These are phyloP conservation scores for Metschnikowia peoriensis DNA, from an alignment of 805 yeast species.

Conservation along the genomic window DNA sequence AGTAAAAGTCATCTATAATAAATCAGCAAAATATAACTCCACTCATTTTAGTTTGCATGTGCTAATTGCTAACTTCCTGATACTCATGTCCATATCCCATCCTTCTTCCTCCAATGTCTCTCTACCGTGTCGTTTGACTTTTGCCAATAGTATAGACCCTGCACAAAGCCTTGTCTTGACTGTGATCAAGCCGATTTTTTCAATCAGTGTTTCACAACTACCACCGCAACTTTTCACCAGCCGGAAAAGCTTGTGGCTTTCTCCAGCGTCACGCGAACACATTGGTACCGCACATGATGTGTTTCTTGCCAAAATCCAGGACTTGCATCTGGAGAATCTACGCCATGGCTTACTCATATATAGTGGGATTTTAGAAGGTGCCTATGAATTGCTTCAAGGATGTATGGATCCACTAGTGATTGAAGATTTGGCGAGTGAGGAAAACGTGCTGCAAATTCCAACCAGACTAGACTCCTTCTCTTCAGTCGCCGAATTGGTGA, in stretches of 20 bases:
- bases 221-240: slow-evolving; percentile 4
- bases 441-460: neutral
- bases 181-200: slow-evolving; percentile 8
- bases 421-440: neutral
- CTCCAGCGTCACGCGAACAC: neutral
- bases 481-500: neutral
- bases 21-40: neutral
- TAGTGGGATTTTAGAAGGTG: neutral
- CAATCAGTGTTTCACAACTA: slow-evolving; percentile 2
- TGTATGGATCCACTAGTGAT: slow-evolving; percentile 1
- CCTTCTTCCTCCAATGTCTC: neutral
- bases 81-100: neutral
- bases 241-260: slow-evolving; percentile 3
- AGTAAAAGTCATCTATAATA: too few species aligned
- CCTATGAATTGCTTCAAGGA: slow-evolving; percentile 10
- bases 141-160: slow-evolving; percentile 2
- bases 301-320: slow-evolving; percentile 2
- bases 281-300: neutral
- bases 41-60: slow-evolving; percentile 1
- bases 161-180: slow-evolving; percentile 3
- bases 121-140: slow-evolving; percentile 2
- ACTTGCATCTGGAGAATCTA: neutral
- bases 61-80: neutral
- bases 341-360: slow-evolving; percentile 9
- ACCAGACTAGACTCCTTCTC: neutral